Conservation (phyloP, 2,329 filamentous ascomycete genomes). For the Ophiostoma sp. region DNA sequence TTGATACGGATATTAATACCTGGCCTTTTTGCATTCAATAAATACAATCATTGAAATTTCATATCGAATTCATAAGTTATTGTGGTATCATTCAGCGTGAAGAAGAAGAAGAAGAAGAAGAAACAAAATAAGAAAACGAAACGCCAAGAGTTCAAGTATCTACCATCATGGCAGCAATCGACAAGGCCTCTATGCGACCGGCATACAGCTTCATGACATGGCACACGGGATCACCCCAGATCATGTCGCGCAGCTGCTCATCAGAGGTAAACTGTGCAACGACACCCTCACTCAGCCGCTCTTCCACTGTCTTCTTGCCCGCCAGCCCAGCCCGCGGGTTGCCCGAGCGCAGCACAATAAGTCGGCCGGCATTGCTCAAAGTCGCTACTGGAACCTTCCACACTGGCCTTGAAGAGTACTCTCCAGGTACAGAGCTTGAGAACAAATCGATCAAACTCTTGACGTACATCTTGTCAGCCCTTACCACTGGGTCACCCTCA, state of each 20-base stretch:
- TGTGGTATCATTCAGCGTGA: background rate
- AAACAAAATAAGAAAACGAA: background rate
- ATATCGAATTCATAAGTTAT: too few species aligned
- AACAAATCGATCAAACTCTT: slow-evolving; percentile 67
- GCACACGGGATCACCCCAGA: slow-evolving; percentile 77
- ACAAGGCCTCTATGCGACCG: slow-evolving; percentile 63
- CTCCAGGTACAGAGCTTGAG: slow-evolving; percentile 50
- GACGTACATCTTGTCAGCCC: slow-evolving; percentile 73
- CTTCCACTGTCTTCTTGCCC: slow-evolving; percentile 45
- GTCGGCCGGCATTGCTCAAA: slow-evolving; percentile 63
- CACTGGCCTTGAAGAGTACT: slow-evolving; percentile 34
- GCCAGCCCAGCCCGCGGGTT: slow-evolving; percentile 36
- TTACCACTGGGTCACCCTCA: slow-evolving; percentile 74
- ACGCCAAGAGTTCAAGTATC: background rate
- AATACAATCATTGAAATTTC: background rate
- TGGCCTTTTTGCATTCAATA: background rate
- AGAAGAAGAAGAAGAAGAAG: background rate
- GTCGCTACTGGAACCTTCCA: slow-evolving; percentile 64
- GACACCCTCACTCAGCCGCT: slow-evolving; percentile 53
- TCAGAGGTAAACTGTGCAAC: slow-evolving; percentile 65
- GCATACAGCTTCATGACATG: slow-evolving; percentile 78
- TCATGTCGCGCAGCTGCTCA: slow-evolving; percentile 59
- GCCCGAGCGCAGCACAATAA: slow-evolving; percentile 60
- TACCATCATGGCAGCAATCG: slow-evolving; percentile 59
- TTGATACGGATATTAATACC: background rate